These are phyloP conservation scores for Talaromyces sp. DNA, from an alignment of 2,329 filamentous ascomycete genomes.

Conservation along the genomic window DNA sequence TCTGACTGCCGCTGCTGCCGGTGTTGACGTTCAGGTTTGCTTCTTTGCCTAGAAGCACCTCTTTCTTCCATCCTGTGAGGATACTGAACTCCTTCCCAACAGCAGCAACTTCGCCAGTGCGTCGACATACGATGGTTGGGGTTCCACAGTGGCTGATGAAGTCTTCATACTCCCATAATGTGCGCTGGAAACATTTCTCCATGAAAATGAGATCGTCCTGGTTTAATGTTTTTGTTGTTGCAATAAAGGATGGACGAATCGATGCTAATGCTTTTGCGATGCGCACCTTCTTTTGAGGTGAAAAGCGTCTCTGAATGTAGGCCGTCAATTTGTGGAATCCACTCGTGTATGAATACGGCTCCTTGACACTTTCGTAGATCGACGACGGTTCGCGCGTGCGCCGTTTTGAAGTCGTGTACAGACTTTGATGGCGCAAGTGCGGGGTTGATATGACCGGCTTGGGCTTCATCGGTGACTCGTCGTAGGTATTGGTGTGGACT, in stretches of 20 bases:
- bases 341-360: conserved; percentile 84
- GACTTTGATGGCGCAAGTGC: conserved; percentile 35
- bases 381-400: conserved; percentile 67
- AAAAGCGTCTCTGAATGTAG: conserved; percentile 72
- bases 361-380: conserved; percentile 83
- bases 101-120: conserved; percentile 89
- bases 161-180: conserved; percentile 86
- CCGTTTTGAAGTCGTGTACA: conserved; percentile 37
- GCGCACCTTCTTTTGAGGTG: conserved; percentile 67
- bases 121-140: conserved; percentile 83
- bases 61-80: conserved; percentile 87
- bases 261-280: conserved; percentile 84
- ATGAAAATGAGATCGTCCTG: conserved; percentile 89
- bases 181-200: conserved; percentile 94
- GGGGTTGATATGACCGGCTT: conserved; percentile 38
- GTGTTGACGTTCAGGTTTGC: conserved; percentile 82
- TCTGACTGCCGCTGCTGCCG: conserved; percentile 37
- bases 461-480: conserved; percentile 25
- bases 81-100: conserved; percentile 97
- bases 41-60: conserved; percentile 80
- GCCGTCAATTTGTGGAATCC: conserved; percentile 85
- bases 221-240: conserved; percentile 83
- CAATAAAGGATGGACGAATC: conserved; percentile 88
- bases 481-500: conserved; percentile 29
- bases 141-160: conserved; percentile 84